phyloP scores from a whole-genome alignment of 352 stramenopile genomes.

The Globisporangium yorkense region DNA sequence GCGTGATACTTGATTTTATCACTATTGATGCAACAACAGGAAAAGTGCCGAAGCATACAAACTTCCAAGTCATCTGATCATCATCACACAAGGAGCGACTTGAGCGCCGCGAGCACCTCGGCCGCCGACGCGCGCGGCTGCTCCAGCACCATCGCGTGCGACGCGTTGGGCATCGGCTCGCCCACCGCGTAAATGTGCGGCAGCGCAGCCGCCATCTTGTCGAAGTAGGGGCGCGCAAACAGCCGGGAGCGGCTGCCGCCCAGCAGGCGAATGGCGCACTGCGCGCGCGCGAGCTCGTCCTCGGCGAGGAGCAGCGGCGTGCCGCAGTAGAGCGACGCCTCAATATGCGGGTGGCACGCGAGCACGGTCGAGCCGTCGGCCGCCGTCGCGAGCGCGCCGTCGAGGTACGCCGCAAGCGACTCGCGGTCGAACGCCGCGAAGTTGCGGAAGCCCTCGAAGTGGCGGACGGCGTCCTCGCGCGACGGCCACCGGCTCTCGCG shows the following conservation, averaged over 20 bases:
- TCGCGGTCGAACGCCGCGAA: slow-evolving; percentile 32
- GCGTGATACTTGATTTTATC: neutral
- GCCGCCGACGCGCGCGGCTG: too few species aligned
- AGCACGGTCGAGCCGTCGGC: slow-evolving; percentile 15
- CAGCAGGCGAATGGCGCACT: slow-evolving; percentile 26
- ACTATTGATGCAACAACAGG: neutral
- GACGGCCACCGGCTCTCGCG: slow-evolving; percentile 23
- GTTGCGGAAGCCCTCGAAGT: slow-evolving; percentile 27
- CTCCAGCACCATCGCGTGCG: slow-evolving; percentile 44
- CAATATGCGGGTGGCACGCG: slow-evolving; percentile 31
- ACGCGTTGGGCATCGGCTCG: slow-evolving; percentile 20
- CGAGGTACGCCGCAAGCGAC: slow-evolving; percentile 21
- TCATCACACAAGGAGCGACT: too few species aligned
- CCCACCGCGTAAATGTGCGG: slow-evolving; percentile 21
- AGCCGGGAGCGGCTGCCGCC: slow-evolving; percentile 22
- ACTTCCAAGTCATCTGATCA: too few species aligned
- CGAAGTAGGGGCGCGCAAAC: slow-evolving; percentile 13
- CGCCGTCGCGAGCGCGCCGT: slow-evolving; percentile 14
- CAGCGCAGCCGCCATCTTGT: slow-evolving; percentile 8
- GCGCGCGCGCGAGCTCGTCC: slow-evolving; percentile 20
- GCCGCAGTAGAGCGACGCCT: slow-evolving; percentile 31
- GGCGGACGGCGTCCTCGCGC: slow-evolving; percentile 14
- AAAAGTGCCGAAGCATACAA: too few species aligned
- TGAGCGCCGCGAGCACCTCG: too few species aligned
- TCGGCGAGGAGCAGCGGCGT: slow-evolving; percentile 16